These are phyloP conservation scores for Corniculantispora saksenae DNA, from an alignment of 2,329 filamentous ascomycete species.

Conservation along the genomic window DNA sequence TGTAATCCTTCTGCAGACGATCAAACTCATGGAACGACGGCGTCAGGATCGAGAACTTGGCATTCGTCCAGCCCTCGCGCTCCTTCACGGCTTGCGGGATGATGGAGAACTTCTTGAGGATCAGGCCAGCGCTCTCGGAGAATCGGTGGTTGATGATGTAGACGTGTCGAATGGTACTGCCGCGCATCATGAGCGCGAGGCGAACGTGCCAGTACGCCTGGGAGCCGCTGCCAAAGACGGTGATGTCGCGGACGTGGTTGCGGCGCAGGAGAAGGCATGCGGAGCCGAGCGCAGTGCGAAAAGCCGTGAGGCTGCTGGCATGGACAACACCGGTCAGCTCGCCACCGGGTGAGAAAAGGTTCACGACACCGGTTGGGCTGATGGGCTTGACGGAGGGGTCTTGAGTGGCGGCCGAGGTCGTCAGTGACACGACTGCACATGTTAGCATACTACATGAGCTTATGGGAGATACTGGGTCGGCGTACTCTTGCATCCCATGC, in stretches of 20 bases:
- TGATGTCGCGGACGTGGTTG: constrained; percentile 69
- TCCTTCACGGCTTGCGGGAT: constrained; percentile 47
- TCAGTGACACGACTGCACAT: constrained; percentile 61
- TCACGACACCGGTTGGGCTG: constrained; percentile 65
- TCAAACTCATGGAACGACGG: constrained; percentile 68
- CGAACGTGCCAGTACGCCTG: constrained; percentile 96
- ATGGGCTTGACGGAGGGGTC: constrained; percentile 36
- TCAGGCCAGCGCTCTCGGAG: constrained; percentile 53
- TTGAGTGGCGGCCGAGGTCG: constrained; percentile 39
- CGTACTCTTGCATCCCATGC: constrained; percentile 68
- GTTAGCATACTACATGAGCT: not conserved
- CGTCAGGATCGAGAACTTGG: constrained; percentile 70
- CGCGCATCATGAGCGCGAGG: constrained; percentile 74
- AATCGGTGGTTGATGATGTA: constrained; percentile 81
- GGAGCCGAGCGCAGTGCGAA: constrained; percentile 74
- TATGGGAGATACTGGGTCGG: not conserved
- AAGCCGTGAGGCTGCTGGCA: constrained; percentile 74
- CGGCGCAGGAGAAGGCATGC: constrained; percentile 67
- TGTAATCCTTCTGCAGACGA: constrained; percentile 67
- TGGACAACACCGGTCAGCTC: constrained; percentile 68
- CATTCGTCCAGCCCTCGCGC: constrained; percentile 62
- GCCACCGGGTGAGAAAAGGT: constrained; percentile 65
- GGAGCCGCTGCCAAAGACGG: constrained; percentile 83
- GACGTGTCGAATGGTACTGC: constrained; percentile 71
- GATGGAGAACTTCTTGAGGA: constrained; percentile 51